phyloP scores from a whole-genome alignment of 2,329 filamentous ascomycete species.

The Fusarium brevicatenulatum region DNA sequence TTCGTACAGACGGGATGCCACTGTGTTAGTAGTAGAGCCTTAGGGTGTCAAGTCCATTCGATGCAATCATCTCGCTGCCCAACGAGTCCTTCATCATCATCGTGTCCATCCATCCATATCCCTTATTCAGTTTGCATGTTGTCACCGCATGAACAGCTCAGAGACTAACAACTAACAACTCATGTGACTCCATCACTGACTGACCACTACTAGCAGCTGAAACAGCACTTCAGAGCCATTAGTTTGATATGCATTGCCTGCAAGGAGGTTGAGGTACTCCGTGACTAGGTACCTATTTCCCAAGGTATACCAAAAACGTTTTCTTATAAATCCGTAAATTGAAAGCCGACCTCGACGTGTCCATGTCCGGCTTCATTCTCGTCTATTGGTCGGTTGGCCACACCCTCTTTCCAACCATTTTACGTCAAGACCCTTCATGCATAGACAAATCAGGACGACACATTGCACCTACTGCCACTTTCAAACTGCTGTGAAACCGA shows the following conservation, averaged over 20 bases:
- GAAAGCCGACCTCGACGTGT: conserved; percentile 27
- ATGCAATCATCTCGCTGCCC: conserved; percentile 2
- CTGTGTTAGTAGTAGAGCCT: background rate
- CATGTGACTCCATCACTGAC: conserved; percentile 23
- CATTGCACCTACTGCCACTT: background rate
- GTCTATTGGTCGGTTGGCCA: conserved; percentile 27
- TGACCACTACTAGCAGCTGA: conserved; percentile 1
- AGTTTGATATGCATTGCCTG: background rate
- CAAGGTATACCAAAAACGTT: background rate
- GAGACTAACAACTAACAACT: conserved; percentile 33
- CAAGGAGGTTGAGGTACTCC: background rate
- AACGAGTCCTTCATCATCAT: background rate
- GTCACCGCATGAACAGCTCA: conserved; percentile 38
- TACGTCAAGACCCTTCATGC: conserved; percentile 33
- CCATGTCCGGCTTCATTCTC: conserved; percentile 28
- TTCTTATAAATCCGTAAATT: background rate
- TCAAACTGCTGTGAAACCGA: background rate
- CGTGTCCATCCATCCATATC: background rate
- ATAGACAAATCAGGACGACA: conserved; percentile 15
- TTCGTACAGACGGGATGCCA: background rate
- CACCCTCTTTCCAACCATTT: conserved; percentile 3
- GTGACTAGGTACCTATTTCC: background rate
- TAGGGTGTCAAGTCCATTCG: background rate
- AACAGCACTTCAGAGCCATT: conserved; percentile 6
- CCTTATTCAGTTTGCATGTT: conserved; percentile 12